Evolutionary conservation across 1,139 yeast genomes (phyloP), one percentile per base, ranked within the genome.

Genomic region (Blastobotrys illinoisensis): DNA sequence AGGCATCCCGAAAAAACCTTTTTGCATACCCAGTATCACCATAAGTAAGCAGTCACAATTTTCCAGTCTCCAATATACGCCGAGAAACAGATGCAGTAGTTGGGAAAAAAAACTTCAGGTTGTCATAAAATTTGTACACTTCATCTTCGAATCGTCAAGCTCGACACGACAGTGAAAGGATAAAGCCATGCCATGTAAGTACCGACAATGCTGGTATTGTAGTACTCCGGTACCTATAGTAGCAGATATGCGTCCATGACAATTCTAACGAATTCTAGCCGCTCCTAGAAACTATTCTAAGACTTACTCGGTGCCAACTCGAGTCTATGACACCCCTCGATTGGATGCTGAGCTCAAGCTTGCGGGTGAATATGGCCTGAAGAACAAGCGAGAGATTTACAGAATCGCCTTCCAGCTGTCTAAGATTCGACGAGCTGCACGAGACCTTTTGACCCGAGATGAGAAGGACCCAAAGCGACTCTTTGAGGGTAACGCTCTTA

Each of bases 381-480:
- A 90, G 84, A 93, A 95, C 97, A 93, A 93, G 91, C 89, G 95
- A 79, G 99, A 93, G 82, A 89, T 93, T 79, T 90, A 91, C 95
- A 88, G 97, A 85, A 88, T 91, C 78, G 91, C 90, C 77, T 89
- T 86, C 86, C 97, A 93, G 82, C 89, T 93, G 76, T 93, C 99
- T 67, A 93, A 93, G 87, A 93, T 93, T 78, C 93, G 99, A 85
- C 90, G 99, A 85, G 99, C 99, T 78, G 99, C 99, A 76, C 96
- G 99, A 87, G 98, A 95, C 76, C 85, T 93, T 75, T 87, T 93
- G 80, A 93, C 99, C 82, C 90, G 97, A 84, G 99, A 93, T 73
- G 99, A 93, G 84, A 93, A 93, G 86, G 99, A 93, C 81, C 97
- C 97, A 84, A 93, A 90, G 88, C 91, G 99, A 85, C 87, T 93